phyloP scores from a whole-genome alignment of 176 grass and related monocot species.

The Oryza meridionalis region DNA sequence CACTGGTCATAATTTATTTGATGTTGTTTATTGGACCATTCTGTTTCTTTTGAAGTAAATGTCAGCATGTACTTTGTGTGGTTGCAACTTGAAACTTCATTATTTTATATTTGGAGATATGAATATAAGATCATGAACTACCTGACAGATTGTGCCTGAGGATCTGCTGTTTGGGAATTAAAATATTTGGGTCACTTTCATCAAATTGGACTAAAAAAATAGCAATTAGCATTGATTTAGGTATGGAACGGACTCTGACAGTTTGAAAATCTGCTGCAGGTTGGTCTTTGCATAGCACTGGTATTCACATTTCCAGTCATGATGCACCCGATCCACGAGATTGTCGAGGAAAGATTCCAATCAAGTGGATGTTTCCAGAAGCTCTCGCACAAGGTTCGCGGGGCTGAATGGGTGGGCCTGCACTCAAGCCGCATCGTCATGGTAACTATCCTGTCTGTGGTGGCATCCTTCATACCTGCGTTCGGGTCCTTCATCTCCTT shows the following conservation, averaged over 20 bases:
- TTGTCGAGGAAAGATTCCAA: slow-evolving; percentile 62
- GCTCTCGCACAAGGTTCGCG: slow-evolving; percentile 22
- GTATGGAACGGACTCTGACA: not conserved
- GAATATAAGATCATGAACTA: not conserved
- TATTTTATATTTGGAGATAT: not conserved
- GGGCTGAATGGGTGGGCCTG: slow-evolving; percentile 46
- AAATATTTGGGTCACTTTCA: not conserved
- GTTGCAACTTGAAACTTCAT: not conserved
- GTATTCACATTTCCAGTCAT: slow-evolving; percentile 88
- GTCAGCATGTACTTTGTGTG: not conserved
- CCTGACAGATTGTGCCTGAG: not conserved
- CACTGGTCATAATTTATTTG: slow-evolving; percentile 26
- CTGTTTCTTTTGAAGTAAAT: not conserved
- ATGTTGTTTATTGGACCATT: slow-evolving; percentile 6
- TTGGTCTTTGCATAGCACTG: slow-evolving; percentile 84
- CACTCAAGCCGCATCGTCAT: slow-evolving; percentile 60
- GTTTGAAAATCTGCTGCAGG: slow-evolving; percentile 46
- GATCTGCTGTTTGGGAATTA: not conserved
- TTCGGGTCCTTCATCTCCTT: slow-evolving; percentile 84
- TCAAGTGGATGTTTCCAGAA: slow-evolving; percentile 65
- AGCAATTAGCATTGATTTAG: not conserved
- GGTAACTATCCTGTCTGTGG: slow-evolving; percentile 45
- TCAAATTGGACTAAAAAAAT: not conserved
- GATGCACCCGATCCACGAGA: slow-evolving; percentile 95
- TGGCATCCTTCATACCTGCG: slow-evolving; percentile 77